Base-by-base conservation (phyloP, 495 filamentous ascomycete genomes). In the Parathielavia appendiculata region DNA sequence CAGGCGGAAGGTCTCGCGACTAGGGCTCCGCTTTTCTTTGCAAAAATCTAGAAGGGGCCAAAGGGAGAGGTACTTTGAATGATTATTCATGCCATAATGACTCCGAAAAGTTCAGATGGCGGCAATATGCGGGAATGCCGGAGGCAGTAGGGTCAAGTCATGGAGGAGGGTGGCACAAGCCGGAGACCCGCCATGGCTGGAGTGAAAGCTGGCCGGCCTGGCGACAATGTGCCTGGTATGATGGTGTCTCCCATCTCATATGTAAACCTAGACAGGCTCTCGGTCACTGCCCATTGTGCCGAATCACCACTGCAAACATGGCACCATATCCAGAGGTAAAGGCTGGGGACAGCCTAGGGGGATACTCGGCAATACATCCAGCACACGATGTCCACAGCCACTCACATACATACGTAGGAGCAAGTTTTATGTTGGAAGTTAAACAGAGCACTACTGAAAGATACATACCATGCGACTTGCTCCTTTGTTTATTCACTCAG, bases 91-190 rank as follows among this genome's bases (percentile, higher is more conserved):
- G 20, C 26, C 22, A 2, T 32, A 22, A 16, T 36, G 1, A 13
- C 23, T n/a, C 52, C 52, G 30, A 7, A 5, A 34, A 54, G 26
- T 1, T 54, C 6, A n/a, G 16, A 9, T 12, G 0, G n/a, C 5
- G 39, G 2, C 11, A 10, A 19, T 2, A 11, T 19, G 30, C 19
- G 52, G 35, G 19, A 13, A 14, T 19, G 39, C 13, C 20, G 16
- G 34, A 14, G 32, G 6, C 23, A 6, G 20, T 8, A 45, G 34
- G 40, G 26, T 22, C 22, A 23, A 30, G 17, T 17, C 44, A 23
- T 17, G 34, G 26, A 34, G 19, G 44, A 14, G 35, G 32, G 7
- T 48, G 43, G 54, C 43, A 56, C 43, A 48, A 44, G 9, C 54
- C 54, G 44, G 2, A 7, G 54, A 16, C 3, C 20, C 1, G 13